Evolutionary conservation across 768 basidiomycete species (phyloP).

Genomic region (Hypholoma fasciculare): DNA sequence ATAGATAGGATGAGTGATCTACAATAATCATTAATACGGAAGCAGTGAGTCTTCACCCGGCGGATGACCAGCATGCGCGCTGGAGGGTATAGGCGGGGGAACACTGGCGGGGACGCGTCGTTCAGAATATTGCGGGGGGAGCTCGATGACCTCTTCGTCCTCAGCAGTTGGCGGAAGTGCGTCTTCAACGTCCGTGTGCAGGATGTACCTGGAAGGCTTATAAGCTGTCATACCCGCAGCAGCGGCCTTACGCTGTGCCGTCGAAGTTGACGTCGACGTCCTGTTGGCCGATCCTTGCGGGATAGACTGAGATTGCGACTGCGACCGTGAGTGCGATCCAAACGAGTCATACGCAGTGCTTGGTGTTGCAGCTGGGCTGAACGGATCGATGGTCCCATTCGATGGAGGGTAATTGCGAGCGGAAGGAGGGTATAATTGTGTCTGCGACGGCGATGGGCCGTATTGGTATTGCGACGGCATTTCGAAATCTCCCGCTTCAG

Average conservation of each 20-base stretch:
- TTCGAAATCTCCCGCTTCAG: background rate
- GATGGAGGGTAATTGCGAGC: no score
- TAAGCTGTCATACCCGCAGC: slow-evolving; percentile 47
- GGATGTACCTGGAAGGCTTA: slow-evolving; percentile 53
- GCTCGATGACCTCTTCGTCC: slow-evolving; percentile 59
- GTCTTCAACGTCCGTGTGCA: slow-evolving; percentile 74
- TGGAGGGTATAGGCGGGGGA: background rate
- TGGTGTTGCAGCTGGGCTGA: slow-evolving; percentile 7
- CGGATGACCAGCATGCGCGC: slow-evolving; percentile 12
- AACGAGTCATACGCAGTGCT: slow-evolving; percentile 3
- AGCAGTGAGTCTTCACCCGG: slow-evolving; percentile 1
- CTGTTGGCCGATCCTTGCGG: background rate
- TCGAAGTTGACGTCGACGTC: slow-evolving; percentile 25
- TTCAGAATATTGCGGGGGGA: slow-evolving; percentile 75
- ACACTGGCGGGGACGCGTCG: slow-evolving; percentile 30
- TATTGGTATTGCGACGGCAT: slow-evolving; percentile 1
- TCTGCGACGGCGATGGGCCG: background rate
- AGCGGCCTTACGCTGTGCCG: slow-evolving; percentile 52
- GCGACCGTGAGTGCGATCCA: background rate
- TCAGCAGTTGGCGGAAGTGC: slow-evolving; percentile 38
- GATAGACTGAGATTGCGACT: background rate
- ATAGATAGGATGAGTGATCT: background rate
- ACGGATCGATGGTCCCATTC: slow-evolving; percentile 12
- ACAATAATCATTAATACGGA: slow-evolving; percentile 10
- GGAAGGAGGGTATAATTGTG: slow-evolving; percentile 17